Base-by-base conservation (phyloP, 805 yeast genomes). In the Yarrowia keelungensis region DNA sequence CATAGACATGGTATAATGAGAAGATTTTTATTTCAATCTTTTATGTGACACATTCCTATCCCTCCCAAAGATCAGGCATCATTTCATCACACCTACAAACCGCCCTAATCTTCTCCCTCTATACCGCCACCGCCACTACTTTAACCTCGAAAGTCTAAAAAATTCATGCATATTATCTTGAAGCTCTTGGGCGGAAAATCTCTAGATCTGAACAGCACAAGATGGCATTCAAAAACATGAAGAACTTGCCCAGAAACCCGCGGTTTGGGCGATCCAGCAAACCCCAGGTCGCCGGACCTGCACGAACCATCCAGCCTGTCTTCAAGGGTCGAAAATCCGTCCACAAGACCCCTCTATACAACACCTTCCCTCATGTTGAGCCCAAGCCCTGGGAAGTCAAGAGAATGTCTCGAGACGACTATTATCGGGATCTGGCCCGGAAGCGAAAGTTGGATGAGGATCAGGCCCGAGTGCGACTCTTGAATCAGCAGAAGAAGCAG, bases 381-480 rank as follows among this genome's bases (percentile, higher is more conserved):
- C 67, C 67, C 56, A 62, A 62, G 56, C 67, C 67, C 5, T 62
- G 67, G 67, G 67, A 62, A 26, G n/a, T 12, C 47, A 62, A 62
- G 26, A 22, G 12, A 8, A 62, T 62, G 67, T 47, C 54, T 38
- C 38, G 67, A 49, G 67, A 62, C 39, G 67, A 62, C 45, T 62
- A 47, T 39, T 62, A 62, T 39, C 67, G 67, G 3, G 46, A 49
- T 4, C 15, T 47, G 15, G 67, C 67, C 12, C 15, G 54, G 22
- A 47, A 47, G 26, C 43, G 46, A n/a, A 62, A 62, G 39, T 8
- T 62, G 36, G 67, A 62, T 39, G 67, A 62, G 8, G 67, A 62
- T 7, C 47, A 62, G 39, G 65, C 51, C 42, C 35, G 16, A 8
- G 36, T 32, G 35, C 50, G 65, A 7, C 32, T 59, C 1, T 10